Evolutionary conservation across 257 asterid genomes (phyloP), one percentile per base, ranked within the genome.

Genomic region (Mentha longifolia): DNA sequence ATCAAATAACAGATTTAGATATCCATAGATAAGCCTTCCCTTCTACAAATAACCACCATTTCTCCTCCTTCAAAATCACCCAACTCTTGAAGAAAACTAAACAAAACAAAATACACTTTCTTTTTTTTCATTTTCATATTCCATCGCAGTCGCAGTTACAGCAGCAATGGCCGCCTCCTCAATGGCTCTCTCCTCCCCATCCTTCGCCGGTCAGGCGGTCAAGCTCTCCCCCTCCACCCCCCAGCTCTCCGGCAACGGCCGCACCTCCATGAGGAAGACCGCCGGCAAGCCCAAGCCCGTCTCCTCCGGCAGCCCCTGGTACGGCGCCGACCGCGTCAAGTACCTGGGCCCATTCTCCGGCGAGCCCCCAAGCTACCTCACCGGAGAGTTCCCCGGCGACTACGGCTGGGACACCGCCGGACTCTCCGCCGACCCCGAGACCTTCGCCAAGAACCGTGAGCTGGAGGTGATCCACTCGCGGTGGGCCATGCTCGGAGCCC

Each of bases 401-500:
- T 88, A 88, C 33, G 92, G 92, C 1, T 88, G 95, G 89, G 88
- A 84, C 72, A 88, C 88, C 6, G 89, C 88, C 15, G 87, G 88
- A 0, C 91, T 85, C 46, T 86, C 95, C 7, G 92, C 90, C 35
- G 90, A 88, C 68, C 92, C 92, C 0, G 93, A 89, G 54, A 89
- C 91, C 22, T 89, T 89, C 60, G 88, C 96, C 81, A 89, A 82
- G 89, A 86, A 89, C 84, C 89, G 88, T 9, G 92, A 88, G 16
- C 79, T 88, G 0, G 95, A 88, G 76, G 92, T 88, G 68, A 88
- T 88, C 90, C 92, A 86, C 83, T 58, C 72, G 63, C 73, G 92
- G 46, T 86, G 96, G 96, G 96, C 96, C 67, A 89, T 86, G 96
- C 91, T 89, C 10, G 91, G 96, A 58, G 96, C 96, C 55, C 89